Evolutionary conservation across 1,139 yeast genomes (phyloP).

Genomic region (Candida albicans): DNA sequence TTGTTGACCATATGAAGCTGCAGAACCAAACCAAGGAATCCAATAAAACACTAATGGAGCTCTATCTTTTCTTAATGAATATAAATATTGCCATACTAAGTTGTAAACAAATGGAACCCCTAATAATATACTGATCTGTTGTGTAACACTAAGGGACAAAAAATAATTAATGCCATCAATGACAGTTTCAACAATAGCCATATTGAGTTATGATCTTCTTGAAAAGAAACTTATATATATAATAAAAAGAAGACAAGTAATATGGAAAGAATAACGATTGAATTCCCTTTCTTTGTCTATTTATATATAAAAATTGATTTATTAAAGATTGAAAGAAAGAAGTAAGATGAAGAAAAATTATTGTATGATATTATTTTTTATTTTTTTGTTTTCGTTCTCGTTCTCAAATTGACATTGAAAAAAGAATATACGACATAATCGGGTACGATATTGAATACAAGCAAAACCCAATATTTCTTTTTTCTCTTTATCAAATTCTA

Average conservation of each 20-base stretch:
- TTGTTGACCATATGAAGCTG: conserved; percentile 83
- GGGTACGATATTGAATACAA: too few relatives aligned
- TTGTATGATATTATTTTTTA: too few relatives aligned
- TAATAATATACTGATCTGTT: conserved; percentile 39
- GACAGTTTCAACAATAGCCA: conserved; percentile 31
- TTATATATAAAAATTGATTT: too few relatives aligned
- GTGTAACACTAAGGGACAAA: conserved; percentile 26
- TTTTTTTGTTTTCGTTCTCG: too few relatives aligned
- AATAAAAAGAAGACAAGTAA: background rate
- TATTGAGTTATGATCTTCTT: conserved; percentile 9
- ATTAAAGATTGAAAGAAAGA: too few relatives aligned
- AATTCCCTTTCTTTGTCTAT: too few relatives aligned
- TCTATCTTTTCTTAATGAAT: conserved; percentile 72
- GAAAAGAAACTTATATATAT: background rate
- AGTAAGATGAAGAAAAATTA: too few relatives aligned
- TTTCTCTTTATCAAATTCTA: too few relatives aligned
- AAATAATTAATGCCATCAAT: conserved; percentile 22
- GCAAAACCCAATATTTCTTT: too few relatives aligned
- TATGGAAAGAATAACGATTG: background rate
- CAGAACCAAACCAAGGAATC: conserved; percentile 96
- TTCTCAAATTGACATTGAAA: too few relatives aligned
- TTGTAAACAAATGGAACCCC: conserved; percentile 58
- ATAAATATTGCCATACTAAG: conserved; percentile 66
- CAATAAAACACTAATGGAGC: conserved; percentile 90
- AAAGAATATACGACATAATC: too few relatives aligned